Evolutionary conservation across 2,329 filamentous ascomycete species (phyloP).

Genomic region (Monilinia vaccinii-corymbosi): DNA sequence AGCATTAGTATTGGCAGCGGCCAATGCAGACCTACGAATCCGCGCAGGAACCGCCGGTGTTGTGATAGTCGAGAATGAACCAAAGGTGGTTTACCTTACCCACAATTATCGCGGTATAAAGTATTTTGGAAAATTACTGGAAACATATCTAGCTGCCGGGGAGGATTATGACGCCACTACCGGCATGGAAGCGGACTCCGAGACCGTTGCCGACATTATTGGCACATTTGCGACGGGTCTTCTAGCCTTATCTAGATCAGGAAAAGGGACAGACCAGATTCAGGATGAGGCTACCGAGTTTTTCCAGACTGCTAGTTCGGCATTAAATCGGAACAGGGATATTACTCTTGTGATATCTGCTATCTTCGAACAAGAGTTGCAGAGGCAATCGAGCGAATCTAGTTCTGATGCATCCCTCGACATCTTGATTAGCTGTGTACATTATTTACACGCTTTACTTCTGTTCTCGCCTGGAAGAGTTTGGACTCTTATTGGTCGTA

Average conservation of each 20-base stretch:
- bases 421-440: constrained; percentile 60
- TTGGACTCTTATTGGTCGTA: constrained; percentile 82
- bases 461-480: constrained; percentile 69
- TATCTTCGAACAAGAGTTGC: constrained; percentile 64
- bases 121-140: constrained; percentile 68
- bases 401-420: constrained; percentile 42
- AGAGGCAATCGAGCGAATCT: constrained; percentile 35
- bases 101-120: constrained; percentile 70
- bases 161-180: constrained; percentile 37
- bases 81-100: constrained; percentile 66
- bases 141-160: constrained; percentile 53
- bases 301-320: constrained; percentile 50
- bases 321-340: constrained; percentile 50
- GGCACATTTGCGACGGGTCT: constrained; percentile 65
- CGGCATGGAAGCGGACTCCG: constrained; percentile 40
- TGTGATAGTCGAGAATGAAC: constrained; percentile 69
- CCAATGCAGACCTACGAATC: constrained; percentile 47
- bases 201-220: constrained; percentile 65
- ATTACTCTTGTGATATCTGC: constrained; percentile 76
- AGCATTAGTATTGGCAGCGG: constrained; percentile 22
- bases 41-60: constrained; percentile 57
- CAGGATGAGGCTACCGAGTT: constrained; percentile 33
- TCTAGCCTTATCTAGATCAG: constrained; percentile 29
- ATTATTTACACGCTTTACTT: constrained; percentile 69
- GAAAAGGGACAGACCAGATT: constrained; percentile 31